Percentiles rank a stretch among this genome's conserved stretches.
phyloP scores from a whole-genome alignment of 139 green algal species.

The Coccomyxa sp. region DNA sequence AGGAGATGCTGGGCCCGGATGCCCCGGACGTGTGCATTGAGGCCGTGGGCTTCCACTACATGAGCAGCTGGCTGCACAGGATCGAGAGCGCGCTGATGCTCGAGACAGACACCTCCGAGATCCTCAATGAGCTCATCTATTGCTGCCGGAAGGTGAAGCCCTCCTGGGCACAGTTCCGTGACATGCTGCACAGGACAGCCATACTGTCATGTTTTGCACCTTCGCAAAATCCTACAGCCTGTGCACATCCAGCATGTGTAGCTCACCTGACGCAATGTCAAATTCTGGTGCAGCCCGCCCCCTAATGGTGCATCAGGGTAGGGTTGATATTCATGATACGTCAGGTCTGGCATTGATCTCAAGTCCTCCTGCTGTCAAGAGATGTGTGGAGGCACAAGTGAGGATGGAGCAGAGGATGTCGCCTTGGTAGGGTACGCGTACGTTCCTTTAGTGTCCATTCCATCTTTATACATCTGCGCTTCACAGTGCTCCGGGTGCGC shows the following conservation, averaged over 20 bases:
- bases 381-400: too few species aligned
- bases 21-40: slow-evolving; percentile 68
- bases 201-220: not conserved
- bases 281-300: too few species aligned
- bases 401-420: too few species aligned
- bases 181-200: not conserved
- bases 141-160: slow-evolving; percentile 36
- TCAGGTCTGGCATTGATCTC: too few species aligned
- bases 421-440: too few species aligned
- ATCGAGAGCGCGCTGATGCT: slow-evolving; percentile 45
- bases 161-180: not conserved
- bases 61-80: slow-evolving; percentile 39
- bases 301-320: too few species aligned
- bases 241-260: not conserved
- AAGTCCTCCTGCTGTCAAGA: too few species aligned
- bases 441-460: too few species aligned
- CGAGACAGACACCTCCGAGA: slow-evolving; percentile 69
- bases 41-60: slow-evolving; percentile 71
- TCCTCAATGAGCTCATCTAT: slow-evolving; percentile 74
- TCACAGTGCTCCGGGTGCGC: too few species aligned
- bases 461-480: too few species aligned
- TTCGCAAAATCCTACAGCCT: not conserved
- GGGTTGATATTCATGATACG: too few species aligned
- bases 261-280: too few species aligned
- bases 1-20: slow-evolving; percentile 18